A percentile compares a stretch with the other conserved stretches of the same genome.
Conservation (phyloP, 495 filamentous ascomycete genomes). For the Daldinia decipiens region DNA sequence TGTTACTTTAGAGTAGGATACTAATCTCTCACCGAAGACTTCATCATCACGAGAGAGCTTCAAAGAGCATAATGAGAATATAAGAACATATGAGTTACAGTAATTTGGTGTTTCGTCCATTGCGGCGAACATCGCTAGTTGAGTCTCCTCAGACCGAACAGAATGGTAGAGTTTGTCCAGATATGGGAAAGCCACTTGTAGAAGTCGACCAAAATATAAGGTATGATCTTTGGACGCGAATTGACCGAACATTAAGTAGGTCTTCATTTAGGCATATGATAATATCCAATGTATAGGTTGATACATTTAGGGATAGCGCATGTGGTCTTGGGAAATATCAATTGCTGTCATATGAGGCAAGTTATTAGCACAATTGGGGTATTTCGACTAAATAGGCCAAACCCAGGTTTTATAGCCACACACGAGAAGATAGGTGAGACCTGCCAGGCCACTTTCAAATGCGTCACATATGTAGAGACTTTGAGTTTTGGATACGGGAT, state of each 20-base stretch:
- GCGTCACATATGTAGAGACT: not conserved
- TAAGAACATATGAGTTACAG: not conserved
- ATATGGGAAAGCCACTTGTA: not conserved
- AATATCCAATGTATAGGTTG: not conserved
- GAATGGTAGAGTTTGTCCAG: not conserved
- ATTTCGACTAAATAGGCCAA: conserved; percentile 7
- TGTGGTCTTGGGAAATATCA: not conserved
- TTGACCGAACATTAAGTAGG: not conserved
- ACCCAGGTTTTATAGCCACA: not conserved
- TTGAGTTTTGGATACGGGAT: not conserved
- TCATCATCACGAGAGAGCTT: not conserved
- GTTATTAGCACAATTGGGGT: not conserved
- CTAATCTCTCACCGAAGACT: not conserved
- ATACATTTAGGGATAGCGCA: not conserved
- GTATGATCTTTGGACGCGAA: not conserved
- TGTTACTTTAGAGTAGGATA: not conserved
- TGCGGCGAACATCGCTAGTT: not conserved
- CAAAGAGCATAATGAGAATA: not conserved
- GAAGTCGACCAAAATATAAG: not conserved
- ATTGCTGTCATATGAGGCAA: not conserved
- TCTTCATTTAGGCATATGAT: not conserved
- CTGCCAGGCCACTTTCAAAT: not conserved
- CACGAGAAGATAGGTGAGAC: not conserved
- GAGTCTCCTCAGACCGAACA: not conserved
- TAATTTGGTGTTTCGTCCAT: not conserved